phyloP scores from a whole-genome alignment of 148 eudicot genomes.

The Dysphania ambrosioides region DNA sequence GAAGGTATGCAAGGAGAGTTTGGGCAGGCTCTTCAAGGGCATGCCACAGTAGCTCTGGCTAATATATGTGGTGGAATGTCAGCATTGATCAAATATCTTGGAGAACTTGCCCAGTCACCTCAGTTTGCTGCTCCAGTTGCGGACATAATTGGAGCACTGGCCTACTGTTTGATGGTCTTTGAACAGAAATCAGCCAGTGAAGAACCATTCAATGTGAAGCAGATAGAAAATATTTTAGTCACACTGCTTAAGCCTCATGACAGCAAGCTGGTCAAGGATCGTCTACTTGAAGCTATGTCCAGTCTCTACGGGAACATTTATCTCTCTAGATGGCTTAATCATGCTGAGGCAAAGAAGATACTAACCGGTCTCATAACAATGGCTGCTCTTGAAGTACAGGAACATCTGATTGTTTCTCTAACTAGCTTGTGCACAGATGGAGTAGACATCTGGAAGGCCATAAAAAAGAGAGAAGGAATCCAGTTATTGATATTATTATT shows the following conservation, averaged over 20 bases:
- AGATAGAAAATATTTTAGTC: conserved; percentile 52
- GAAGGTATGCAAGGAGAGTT: conserved; percentile 78
- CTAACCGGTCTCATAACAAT: conserved; percentile 64
- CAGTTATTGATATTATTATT: conserved; percentile 67
- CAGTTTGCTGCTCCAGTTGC: conserved; percentile 68
- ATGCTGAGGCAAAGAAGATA: conserved; percentile 66
- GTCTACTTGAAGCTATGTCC: conserved; percentile 83
- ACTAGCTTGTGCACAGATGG: conserved; percentile 58
- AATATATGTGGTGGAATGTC: conserved; percentile 78
- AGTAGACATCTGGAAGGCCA: conserved; percentile 63
- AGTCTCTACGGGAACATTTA: conserved; percentile 59
- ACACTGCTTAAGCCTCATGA: conserved; percentile 58
- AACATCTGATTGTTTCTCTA: conserved; percentile 55
- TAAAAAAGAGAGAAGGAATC: conserved; percentile 74
- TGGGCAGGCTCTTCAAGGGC: conserved; percentile 66
- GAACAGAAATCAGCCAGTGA: conserved; percentile 36
- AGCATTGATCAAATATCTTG: conserved; percentile 60
- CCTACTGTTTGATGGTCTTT: conserved; percentile 62
- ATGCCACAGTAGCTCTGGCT: conserved; percentile 64
- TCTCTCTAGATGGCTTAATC: conserved; percentile 44
- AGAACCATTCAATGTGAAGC: conserved; percentile 45
- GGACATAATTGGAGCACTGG: conserved; percentile 79
- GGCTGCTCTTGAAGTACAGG: conserved; percentile 62
- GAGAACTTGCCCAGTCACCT: conserved; percentile 66
- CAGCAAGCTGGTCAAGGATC: conserved; percentile 65